Evolutionary conservation across 164 flowering plant species (phyloP), one percentile per base, ranked within the genome.

Genomic region (Aristolochia fimbriata): DNA sequence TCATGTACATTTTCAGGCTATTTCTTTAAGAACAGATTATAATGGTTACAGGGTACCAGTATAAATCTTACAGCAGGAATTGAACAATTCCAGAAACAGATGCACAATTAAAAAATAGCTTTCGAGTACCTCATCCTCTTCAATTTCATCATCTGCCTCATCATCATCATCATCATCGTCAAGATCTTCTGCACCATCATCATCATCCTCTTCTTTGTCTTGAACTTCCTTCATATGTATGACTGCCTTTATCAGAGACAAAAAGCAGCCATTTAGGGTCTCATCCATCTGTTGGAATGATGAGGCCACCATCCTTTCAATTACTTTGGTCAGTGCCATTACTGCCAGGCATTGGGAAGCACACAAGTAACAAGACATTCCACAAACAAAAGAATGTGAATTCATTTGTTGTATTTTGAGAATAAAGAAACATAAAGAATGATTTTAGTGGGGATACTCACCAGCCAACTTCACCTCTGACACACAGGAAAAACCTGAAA

Each of bases 391-490:
- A 24, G 20, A 27, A 1, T 15, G 22, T 6, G 24, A 52, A 9
- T 19, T 20, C 56, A 22, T 24, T 53, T n/a, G 14, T 52, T 4
- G 5, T 27, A 27, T 2, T 27, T 27, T 27, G 30, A 17, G 22
- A 17, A 1, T 49, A 13, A 8, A 4, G 19, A 20, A 17, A 49
- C 14, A 3, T 6, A 13, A 7, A 23, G 3, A 25, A 56, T n/a
- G 9, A 31, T 8, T 0, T 17, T 25, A 21, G 16, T 21, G 57
- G 30, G 45, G 17, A 33, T 47, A 69, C 84, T 67, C 33, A 88
- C 96, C 91, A 55, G 62, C 62, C 62, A 86, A 73, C 74, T 82
- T 88, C 33, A 84, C 73, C 73, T 85, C 91, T 4, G 86, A 79
- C 61, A 63, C 77, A 20, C 65, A 33, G 14, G 77, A 73, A 30